phyloP scores from a whole-genome alignment of 2,329 filamentous ascomycete genomes.

The Achaetomium macrosporum region DNA sequence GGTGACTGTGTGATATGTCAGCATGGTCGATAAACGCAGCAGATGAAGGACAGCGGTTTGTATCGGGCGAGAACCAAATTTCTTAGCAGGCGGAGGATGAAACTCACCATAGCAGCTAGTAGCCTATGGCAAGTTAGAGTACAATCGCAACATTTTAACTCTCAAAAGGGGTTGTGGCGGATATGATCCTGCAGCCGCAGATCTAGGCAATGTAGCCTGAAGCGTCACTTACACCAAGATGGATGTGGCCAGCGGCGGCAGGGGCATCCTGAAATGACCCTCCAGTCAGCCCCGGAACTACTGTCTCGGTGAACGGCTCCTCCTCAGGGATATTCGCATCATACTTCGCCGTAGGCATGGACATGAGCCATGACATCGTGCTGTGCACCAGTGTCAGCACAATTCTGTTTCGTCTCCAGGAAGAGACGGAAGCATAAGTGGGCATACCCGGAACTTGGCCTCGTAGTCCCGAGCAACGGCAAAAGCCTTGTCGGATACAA shows the following conservation, averaged over 20 bases:
- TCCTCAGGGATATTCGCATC: neutral
- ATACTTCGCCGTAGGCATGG: constrained; percentile 63
- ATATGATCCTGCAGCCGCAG: no score
- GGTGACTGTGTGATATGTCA: constrained; percentile 41
- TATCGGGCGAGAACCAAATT: neutral
- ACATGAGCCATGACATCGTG: constrained; percentile 62
- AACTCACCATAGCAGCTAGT: constrained; percentile 39
- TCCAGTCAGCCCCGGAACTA: neutral
- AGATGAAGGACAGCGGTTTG: neutral
- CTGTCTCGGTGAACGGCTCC: neutral
- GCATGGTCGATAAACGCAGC: neutral
- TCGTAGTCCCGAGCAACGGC: constrained; percentile 70
- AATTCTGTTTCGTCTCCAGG: neutral
- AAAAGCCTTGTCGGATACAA: constrained; percentile 74
- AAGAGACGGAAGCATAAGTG: constrained; percentile 20
- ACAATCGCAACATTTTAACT: neutral
- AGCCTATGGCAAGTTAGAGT: constrained; percentile 17
- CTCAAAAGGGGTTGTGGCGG: no score
- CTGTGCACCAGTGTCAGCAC: constrained; percentile 11
- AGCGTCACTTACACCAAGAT: constrained; percentile 56
- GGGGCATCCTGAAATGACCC: constrained; percentile 44
- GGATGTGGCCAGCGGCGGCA: constrained; percentile 78
- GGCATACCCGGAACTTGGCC: constrained; percentile 48
- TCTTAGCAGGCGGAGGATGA: neutral
- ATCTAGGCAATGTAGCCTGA: no score